Base-by-base conservation (phyloP, 352 stramenopile species). In the Sclerospora graminicola region DNA sequence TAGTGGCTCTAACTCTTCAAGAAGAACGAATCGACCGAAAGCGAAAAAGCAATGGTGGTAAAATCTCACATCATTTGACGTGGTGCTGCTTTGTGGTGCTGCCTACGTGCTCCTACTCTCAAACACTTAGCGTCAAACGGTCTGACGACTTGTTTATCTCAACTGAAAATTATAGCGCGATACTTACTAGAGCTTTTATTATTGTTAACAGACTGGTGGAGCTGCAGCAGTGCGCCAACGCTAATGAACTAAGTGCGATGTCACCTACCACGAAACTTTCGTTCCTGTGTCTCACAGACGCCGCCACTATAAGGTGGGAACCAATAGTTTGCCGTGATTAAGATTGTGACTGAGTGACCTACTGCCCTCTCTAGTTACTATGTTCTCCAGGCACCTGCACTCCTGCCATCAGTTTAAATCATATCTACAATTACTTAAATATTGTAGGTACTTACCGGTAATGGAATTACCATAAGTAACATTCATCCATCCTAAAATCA, bases 271-370 rank as follows among this genome's bases (percentile, higher is more conserved):
- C 36, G 18, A 54, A 60, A 37, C 50, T 30, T 44, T 62, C 54
- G 18, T 77, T 77, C 38, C 45, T 81, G 15, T 70, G 68, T 33
- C 56, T 81, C 34, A 69, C 48, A 41, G 56, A 81, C 37, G 53
- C 48, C 8, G 51, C 51, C n/a, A 76, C 66, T 46, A 64, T 81
- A 51, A 80, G 68, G 68, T 80, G 46, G 13, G 8, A 4, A 8
- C 9, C 7, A 47, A 14, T n/a, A 2, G 6, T 35, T 35, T 35
- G 8, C 16, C n/a, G 30, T 5, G 30, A n/a, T 8, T 16, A 18
- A 18, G 3, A 13, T 13, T 15, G 9, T 33, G 15, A 33, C 28
- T 35, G 5, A 35, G 7, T 16, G 34, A 41, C 30, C 11, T 39
- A 8, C 28, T 41, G 6, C 21, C 21, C 21, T 26, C 21, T 26